Evolutionary conservation across 345 rosid species (phyloP).

Genomic region (Hibiscus syriacus): DNA sequence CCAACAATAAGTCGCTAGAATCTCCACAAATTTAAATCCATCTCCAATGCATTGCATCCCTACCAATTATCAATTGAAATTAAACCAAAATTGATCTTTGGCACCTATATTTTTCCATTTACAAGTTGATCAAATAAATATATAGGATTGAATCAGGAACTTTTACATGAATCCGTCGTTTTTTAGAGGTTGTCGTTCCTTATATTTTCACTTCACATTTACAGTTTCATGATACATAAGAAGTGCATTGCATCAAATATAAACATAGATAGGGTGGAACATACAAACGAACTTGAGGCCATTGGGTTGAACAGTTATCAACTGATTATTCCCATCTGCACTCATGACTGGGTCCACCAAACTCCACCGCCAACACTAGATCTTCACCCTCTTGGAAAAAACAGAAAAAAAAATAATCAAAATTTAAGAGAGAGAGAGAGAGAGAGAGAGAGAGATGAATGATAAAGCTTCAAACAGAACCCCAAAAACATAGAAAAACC

Average conservation of each 20-base stretch:
- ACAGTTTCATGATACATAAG: neutral
- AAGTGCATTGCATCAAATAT: constrained; percentile 12
- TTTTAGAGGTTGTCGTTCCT: no score
- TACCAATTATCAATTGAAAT: neutral
- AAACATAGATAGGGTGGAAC: constrained; percentile 13
- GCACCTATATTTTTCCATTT: neutral
- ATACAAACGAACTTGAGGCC: constrained; percentile 81
- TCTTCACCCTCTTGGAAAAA: constrained; percentile 12
- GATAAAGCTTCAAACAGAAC: constrained; percentile 5
- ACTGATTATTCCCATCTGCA: constrained; percentile 53
- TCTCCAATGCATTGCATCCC: neutral
- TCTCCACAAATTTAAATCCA: neutral
- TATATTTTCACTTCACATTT: no score
- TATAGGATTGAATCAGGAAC: neutral
- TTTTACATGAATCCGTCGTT: no score
- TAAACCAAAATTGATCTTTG: neutral
- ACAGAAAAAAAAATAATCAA: constrained; percentile 2
- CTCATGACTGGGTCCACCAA: constrained; percentile 31
- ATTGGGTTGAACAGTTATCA: constrained; percentile 88
- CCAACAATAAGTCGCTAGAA: no score
- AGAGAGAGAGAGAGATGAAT: neutral
- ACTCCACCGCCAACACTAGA: constrained; percentile 11
- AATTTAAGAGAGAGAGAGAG: neutral
- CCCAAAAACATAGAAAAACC: neutral
- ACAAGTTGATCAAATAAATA: neutral